phyloP scores from a whole-genome alignment of 2,329 filamentous ascomycete species.

The Penicillium sp. region DNA sequence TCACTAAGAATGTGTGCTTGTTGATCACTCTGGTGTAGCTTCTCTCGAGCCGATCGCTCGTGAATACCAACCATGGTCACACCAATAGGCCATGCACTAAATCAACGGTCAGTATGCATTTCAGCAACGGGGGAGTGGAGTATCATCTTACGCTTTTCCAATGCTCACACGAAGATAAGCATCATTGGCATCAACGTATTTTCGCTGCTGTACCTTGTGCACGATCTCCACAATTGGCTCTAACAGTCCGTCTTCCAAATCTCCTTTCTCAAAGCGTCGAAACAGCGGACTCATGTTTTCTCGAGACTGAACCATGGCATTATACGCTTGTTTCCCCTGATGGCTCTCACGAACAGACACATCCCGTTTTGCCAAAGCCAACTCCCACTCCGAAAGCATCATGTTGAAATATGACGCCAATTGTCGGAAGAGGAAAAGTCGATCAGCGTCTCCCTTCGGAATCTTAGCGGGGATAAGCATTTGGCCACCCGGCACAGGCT shows the following conservation, averaged over 20 bases:
- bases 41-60: conserved; percentile 92
- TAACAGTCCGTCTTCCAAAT: conserved; percentile 76
- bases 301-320: conserved; percentile 81
- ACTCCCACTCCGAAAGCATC: conserved; percentile 85
- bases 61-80: conserved; percentile 99
- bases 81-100: conserved; percentile 89
- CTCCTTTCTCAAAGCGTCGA: conserved; percentile 79
- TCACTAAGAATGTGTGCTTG: conserved; percentile 97
- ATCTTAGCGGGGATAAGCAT: conserved; percentile 76
- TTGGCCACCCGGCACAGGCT: conserved; percentile 77
- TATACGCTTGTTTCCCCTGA: conserved; percentile 77
- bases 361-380: conserved; percentile 66
- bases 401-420: conserved; percentile 95
- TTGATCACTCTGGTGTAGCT: conserved; percentile 75
- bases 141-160: conserved; percentile 68
- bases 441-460: conserved; percentile 64
- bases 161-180: conserved; percentile 92
- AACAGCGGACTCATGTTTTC: conserved; percentile 90
- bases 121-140: not conserved
- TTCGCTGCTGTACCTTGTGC: conserved; percentile 80
- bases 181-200: conserved; percentile 96
- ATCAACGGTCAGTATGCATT: conserved; percentile 4
- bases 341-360: conserved; percentile 66
- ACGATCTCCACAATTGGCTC: conserved; percentile 89
- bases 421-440: conserved; percentile 77